phyloP scores from a whole-genome alignment of 2,329 filamentous ascomycete genomes.

The Pseudogymnoascus sp. region DNA sequence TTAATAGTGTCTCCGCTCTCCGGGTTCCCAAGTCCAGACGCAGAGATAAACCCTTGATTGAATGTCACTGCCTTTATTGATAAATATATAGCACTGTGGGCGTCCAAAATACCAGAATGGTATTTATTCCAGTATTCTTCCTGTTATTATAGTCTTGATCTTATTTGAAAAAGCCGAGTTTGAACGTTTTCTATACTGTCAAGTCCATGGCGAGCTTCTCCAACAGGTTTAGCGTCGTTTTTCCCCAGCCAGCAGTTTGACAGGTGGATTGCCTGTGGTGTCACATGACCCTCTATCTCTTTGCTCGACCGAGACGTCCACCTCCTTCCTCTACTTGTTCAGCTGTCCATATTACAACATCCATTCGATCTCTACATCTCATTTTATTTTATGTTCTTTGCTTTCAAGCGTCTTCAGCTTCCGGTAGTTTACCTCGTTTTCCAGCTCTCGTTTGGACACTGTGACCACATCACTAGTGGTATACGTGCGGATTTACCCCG shows the following conservation, averaged over 20 bases:
- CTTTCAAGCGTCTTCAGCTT: background rate
- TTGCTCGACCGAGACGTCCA: too few species aligned
- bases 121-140: background rate
- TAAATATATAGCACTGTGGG: background rate
- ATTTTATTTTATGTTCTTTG: background rate
- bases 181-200: background rate
- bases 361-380: background rate
- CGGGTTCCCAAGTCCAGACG: background rate
- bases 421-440: background rate
- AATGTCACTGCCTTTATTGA: background rate
- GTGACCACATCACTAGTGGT: slow-evolving; percentile 1
- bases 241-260: background rate
- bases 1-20: background rate
- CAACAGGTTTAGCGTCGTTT: background rate
- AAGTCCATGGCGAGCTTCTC: background rate
- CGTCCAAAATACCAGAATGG: background rate
- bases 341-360: background rate
- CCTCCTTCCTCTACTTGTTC: background rate
- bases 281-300: background rate
- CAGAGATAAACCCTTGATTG: background rate
- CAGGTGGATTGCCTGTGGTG: background rate
- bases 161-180: background rate
- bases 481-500: background rate
- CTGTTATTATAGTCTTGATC: background rate
- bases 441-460: background rate